These are phyloP conservation scores for Tetrapisispora namnaoensis DNA, from an alignment of 805 yeast genomes.

Conservation along the genomic window DNA sequence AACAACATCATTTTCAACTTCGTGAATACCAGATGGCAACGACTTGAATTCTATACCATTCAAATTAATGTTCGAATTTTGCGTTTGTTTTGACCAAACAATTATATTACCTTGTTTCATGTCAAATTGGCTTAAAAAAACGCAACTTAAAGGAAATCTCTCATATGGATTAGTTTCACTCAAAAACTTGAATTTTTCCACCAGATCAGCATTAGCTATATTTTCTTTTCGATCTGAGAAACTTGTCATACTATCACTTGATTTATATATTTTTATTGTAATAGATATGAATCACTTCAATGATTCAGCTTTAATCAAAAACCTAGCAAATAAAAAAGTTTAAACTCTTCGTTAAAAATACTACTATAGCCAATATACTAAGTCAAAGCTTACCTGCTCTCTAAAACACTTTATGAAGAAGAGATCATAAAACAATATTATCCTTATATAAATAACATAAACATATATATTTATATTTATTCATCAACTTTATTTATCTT, in stretches of 20 bases:
- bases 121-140: constrained; percentile 27
- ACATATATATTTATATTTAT: no score
- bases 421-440: no score
- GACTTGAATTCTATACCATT: constrained; percentile 49
- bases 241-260: background rate
- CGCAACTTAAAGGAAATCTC: constrained; percentile 6
- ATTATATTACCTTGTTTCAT: constrained; percentile 25
- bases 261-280: no score
- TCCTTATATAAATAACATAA: no score
- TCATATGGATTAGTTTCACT: background rate
- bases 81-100: constrained; percentile 19
- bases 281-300: no score
- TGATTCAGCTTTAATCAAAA: no score
- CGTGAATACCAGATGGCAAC: constrained; percentile 63
- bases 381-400: no score
- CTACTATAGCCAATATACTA: no score
- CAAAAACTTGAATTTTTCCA: background rate
- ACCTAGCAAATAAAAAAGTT: no score
- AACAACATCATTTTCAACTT: constrained; percentile 40
- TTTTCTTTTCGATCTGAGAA: background rate
- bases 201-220: background rate
- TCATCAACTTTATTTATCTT: no score
- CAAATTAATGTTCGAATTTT: constrained; percentile 21
- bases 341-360: no score
- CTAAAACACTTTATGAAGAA: no score